These are phyloP conservation scores for Fraxinus ornus DNA, from an alignment of 305 asterid genomes.

Conservation along the genomic window DNA sequence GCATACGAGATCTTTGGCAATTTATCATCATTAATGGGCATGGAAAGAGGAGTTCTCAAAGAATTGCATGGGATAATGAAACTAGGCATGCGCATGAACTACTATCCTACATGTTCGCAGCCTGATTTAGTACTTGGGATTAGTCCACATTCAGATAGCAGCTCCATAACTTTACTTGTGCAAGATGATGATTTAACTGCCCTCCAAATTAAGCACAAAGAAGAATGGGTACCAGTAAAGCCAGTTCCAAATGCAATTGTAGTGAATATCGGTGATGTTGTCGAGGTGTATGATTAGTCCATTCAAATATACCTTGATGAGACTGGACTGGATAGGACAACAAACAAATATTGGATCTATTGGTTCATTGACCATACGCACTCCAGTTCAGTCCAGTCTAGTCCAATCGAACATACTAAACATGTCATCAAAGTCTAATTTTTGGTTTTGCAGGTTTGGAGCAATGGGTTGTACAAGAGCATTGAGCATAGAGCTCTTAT, in stretches of 20 bases:
- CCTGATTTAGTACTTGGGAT: conserved; percentile 51
- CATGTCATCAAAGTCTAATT: background rate
- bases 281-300: conserved; percentile 28
- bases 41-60: conserved; percentile 25
- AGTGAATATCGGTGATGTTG: conserved; percentile 42
- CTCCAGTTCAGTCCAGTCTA: background rate
- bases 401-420: background rate
- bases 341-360: background rate
- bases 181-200: conserved; percentile 41
- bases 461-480: conserved; percentile 49
- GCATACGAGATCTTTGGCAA: conserved; percentile 28
- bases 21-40: conserved; percentile 39
- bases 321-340: background rate
- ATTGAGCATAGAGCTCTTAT: conserved; percentile 43
- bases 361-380: background rate
- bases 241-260: conserved; percentile 44
- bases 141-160: conserved; percentile 45
- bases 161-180: conserved; percentile 38
- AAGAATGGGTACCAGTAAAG: conserved; percentile 37
- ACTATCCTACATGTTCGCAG: conserved; percentile 38
- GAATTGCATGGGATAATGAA: conserved; percentile 31
- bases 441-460: conserved; percentile 37
- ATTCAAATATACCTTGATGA: background rate
- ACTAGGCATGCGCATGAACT: conserved; percentile 38
- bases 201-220: conserved; percentile 38